Evolutionary conservation across 352 stramenopile genomes (phyloP), one percentile per base, ranked within the genome.

Genomic region (Thalassiosira allenii): DNA sequence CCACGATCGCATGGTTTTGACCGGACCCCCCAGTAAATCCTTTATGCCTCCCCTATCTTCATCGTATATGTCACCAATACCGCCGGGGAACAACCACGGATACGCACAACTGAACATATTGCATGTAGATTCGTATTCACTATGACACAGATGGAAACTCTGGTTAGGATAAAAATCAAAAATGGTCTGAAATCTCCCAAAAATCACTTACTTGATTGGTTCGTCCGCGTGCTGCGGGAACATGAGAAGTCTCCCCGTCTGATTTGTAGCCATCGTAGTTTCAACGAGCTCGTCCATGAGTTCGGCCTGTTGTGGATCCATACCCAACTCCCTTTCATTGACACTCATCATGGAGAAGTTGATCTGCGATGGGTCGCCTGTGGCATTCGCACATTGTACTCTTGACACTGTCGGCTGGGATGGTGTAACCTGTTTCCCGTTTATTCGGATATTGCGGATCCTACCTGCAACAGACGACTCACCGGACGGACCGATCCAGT

Each of bases 1-100:
- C 75, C 75, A 83, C 1, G 1, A 1, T 3, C 12, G 11, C 8
- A 75, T 41, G 30, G 69, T 30, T n/a, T n/a, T n/a, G n/a, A n/a
- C n/a, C n/a, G n/a, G n/a, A n/a, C n/a, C n/a, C n/a, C n/a, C n/a
- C n/a, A n/a, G n/a, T n/a, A n/a, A n/a, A n/a, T n/a, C n/a, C n/a
- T n/a, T n/a, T 51, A 29, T 22, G 25, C 44, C 53, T 52, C 67
- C 65, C 49, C 67, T 37, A 47, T 32, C 54, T 47, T 52, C 17
- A 49, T 83, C 75, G 34, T 78, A 74, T 2, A 79, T 17, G 53
- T 79, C 75, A 20, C 52, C 66, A 20, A 76, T 41, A 2, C 72
- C 72, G 5, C 72, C 72, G 6, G 72, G 72, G 33, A 81, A 81
- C 17, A 81, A 52, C 63, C 62, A 81, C 1, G 72, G 72, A 62